A percentile compares a stretch with the other conserved stretches of the same genome.
Evolutionary conservation across 441 rosid species (phyloP).

Genomic region (Adansonia gregorii): DNA sequence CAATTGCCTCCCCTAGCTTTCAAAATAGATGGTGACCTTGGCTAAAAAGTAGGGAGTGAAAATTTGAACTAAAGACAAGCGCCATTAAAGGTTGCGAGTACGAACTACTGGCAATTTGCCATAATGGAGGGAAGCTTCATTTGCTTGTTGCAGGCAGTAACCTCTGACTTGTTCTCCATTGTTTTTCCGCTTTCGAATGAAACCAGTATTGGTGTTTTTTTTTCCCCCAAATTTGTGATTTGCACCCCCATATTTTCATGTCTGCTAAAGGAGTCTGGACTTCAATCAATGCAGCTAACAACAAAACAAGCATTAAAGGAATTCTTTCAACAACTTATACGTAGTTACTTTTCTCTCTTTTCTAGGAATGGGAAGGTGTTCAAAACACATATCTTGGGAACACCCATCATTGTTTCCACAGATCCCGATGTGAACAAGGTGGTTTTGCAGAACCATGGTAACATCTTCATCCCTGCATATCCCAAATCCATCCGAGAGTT

Average conservation of each 20-base stretch:
- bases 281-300: background rate
- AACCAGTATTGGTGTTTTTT: background rate
- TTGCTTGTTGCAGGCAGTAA: slow-evolving; percentile 14
- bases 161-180: background rate
- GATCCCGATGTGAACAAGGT: slow-evolving; percentile 78
- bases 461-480: slow-evolving; percentile 61
- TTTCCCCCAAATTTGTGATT: no score
- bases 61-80: background rate
- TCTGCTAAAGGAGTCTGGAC: background rate
- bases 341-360: background rate
- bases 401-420: slow-evolving; percentile 74
- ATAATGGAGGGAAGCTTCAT: background rate
- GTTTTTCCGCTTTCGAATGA: background rate
- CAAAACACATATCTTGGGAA: slow-evolving; percentile 71
- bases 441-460: slow-evolving; percentile 68
- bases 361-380: slow-evolving; percentile 69
- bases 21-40: background rate
- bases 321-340: background rate
- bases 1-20: background rate
- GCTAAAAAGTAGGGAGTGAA: background rate
- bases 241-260: background rate
- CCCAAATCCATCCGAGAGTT: slow-evolving; percentile 67
- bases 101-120: background rate
- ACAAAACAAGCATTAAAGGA: background rate
- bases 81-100: slow-evolving; percentile 8